Evolutionary conservation across 208 protist genomes (phyloP), one percentile per base, ranked within the genome.

Genomic region (Trypanosoma boissoni): DNA sequence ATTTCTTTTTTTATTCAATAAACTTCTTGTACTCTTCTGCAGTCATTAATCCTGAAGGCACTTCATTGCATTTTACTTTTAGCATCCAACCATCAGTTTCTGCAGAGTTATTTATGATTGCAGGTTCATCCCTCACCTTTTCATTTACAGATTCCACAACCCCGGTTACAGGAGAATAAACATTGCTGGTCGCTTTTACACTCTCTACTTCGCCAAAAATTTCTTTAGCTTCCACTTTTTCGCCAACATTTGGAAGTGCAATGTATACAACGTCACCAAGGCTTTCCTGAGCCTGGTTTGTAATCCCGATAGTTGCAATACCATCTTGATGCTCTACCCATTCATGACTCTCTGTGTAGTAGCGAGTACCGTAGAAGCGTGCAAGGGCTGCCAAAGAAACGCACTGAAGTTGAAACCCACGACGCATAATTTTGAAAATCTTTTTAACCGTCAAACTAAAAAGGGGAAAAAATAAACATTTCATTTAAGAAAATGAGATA

Each of bases 221-320:
- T 23, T 92, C 83, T 54, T 81, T 77, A 36, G 61, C 75, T 3
- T 72, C 68, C 9, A 97, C 54, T 48, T 76, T 80, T 39, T 91
- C 84, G 42, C 91, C 88, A n/a, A 94, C 84, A 52, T 83, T 80
- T 2, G 92, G 92, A 45, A 97, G 76, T 50, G 86, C 90, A 14
- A 96, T 80, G 68, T 92, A 97, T 6, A 97, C 92, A 5, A 96
- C 79, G 56, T 95, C 88, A 28, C 92, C 92, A 46, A 97, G 72
- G 73, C 81, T 89, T 70, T 94, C 82, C 67, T 95, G 86, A 16
- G 92, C 92, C 55, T 96, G 88, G 23, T 61, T 64, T 23, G 89
- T 86, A 46, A 97, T 93, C 34, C 92, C 92, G 58, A 97, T 60
- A 20, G 83, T 94, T 18, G 81, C 83, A 26, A 84, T 68, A 29